Evolutionary conservation across 73 alveolate genomes (phyloP), one percentile per base, ranked within the genome.

Genomic region (Stentor roeselii): DNA sequence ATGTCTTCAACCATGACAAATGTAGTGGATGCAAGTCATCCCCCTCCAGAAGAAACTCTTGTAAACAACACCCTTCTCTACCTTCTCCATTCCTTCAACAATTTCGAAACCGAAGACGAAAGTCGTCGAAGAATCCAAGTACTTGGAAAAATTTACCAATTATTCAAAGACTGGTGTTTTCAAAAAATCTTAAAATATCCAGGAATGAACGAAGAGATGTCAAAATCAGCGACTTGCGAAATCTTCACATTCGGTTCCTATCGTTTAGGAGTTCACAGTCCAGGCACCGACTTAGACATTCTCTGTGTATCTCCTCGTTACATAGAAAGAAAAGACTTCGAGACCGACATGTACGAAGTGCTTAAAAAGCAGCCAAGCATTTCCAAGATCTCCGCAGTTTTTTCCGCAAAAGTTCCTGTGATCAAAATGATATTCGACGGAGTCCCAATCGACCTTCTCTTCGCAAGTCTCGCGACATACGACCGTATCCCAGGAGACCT

Each of bases 181-280:
- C 42, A 67, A 50, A 58, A n/a, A n/a, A 35, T 67, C 32, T 67
- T 30, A 32, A 67, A 35, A 61, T 35, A 41, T 6, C 85, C 90
- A 42, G 96, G 95, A 30, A 76, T 85, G 84, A 90, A 93, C 30
- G 94, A 90, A 61, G 93, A 89, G 59, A 91, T 90, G 36, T 96
- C 98, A 0, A 27, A 75, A 21, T 82, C 85, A 31, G 97, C 99
- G 3, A 99, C 99, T 3, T 98, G 98, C n/a, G 94, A 94, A 74
- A 90, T 97, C 82, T 97, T 97, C 88, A 89, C 99, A 21, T 96
- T 97, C 75, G 99, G 99, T 6, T 94, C 99, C 3, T 97, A 97
- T 92, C 34, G 99, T 74, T 88, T 97, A n/a, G 99, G 99, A 36
- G 96, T 97, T 39, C 98, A 92, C 34, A 85, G 95, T 3, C 98